Conservation (phyloP, 139 green algal genomes). For the Zygnema cylindricum region DNA sequence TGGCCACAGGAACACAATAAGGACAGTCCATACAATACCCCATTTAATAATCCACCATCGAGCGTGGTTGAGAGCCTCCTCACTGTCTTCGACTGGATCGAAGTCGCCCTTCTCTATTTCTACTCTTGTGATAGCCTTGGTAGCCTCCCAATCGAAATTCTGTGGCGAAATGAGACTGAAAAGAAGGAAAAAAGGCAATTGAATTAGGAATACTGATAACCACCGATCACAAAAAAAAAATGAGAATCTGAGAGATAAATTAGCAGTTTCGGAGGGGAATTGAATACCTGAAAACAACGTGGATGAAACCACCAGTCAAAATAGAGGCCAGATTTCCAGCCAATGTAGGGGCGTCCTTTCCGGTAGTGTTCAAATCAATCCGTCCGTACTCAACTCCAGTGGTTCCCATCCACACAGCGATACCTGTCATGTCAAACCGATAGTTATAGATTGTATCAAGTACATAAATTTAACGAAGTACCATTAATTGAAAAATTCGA, state of each 20-base stretch:
- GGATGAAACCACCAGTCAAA: constrained; percentile 25
- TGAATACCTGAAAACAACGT: constrained; percentile 24
- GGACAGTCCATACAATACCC: constrained; percentile 68
- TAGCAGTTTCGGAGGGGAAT: no score
- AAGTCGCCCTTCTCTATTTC: constrained; percentile 25
- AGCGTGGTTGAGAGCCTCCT: constrained; percentile 37
- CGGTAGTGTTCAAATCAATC: constrained; percentile 27
- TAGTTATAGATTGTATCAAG: no score
- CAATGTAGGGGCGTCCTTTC: constrained; percentile 48
- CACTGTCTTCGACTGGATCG: constrained; percentile 45
- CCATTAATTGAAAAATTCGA: no score
- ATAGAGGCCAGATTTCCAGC: constrained; percentile 59
- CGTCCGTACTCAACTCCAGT: constrained; percentile 27
- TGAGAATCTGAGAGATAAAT: no score
- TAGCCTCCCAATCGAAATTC: constrained; percentile 11
- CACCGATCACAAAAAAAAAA: no score
- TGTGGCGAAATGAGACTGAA: constrained; percentile 26
- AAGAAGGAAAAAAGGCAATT: neutral
- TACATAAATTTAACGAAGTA: no score
- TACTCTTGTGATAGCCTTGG: constrained; percentile 22
- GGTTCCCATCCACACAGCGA: constrained; percentile 18
- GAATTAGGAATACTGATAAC: no score
- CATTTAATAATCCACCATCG: constrained; percentile 58
- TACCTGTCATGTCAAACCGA: no score
- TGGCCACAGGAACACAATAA: constrained; percentile 77